A percentile compares a stretch with the other conserved stretches of the same genome.
phyloP scores from a whole-genome alignment of 2,329 filamentous ascomycete genomes.

The Pseudonectria foliicola region DNA sequence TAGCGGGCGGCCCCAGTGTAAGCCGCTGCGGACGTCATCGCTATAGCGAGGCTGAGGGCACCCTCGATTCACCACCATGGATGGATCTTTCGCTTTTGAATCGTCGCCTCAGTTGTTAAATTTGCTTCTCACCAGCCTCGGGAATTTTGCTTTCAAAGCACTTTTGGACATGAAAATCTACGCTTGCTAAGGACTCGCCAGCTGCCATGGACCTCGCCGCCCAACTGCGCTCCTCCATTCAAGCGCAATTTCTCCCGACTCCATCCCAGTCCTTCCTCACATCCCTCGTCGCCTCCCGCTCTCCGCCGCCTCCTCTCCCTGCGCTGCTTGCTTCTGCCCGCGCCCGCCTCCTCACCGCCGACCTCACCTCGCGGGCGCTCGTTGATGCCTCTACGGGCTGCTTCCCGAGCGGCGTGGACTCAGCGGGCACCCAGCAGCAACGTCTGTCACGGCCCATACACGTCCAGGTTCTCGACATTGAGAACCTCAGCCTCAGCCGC shows the following conservation, averaged over 20 bases:
- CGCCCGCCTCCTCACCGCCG: conserved; percentile 70
- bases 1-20: conserved; percentile 11
- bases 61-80: background rate
- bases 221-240: conserved; percentile 46
- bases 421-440: conserved; percentile 46
- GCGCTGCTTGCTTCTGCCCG: conserved; percentile 73
- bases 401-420: conserved; percentile 48
- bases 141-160: background rate
- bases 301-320: conserved; percentile 53
- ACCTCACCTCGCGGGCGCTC: conserved; percentile 54
- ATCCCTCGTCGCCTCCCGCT: conserved; percentile 50
- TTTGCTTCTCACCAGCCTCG: too few relatives aligned
- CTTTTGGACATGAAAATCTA: too few relatives aligned
- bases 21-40: conserved; percentile 20
- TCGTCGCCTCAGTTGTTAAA: conserved; percentile 6
- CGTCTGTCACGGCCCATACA: conserved; percentile 55
- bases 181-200: too few relatives aligned
- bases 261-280: conserved; percentile 54
- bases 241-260: conserved; percentile 46
- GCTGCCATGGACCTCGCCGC: conserved; percentile 28
- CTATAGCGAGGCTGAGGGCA: conserved; percentile 12
- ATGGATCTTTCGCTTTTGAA: background rate
- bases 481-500: conserved; percentile 70
- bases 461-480: conserved; percentile 79
- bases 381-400: conserved; percentile 34